Conservation (phyloP, 345 rosid species). For the Boechera divaricarpa region DNA sequence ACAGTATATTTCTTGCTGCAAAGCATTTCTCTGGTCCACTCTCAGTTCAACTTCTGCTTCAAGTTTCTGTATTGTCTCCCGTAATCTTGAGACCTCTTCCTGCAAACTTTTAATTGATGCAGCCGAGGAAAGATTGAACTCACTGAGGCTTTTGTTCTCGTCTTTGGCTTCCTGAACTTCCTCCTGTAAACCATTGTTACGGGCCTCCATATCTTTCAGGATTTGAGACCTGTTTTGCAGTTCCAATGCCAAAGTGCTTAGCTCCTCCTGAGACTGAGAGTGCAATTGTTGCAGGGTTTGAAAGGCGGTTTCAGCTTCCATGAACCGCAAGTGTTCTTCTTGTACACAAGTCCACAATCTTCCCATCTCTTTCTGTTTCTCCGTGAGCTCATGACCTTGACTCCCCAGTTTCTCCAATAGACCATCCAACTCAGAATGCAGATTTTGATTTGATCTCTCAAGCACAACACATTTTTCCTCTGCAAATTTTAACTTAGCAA, state of each 20-base stretch:
- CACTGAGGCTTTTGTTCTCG: constrained; percentile 63
- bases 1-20: constrained; percentile 97
- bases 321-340: constrained; percentile 82
- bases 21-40: constrained; percentile 89
- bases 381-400: constrained; percentile 77
- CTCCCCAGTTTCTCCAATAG: constrained; percentile 60
- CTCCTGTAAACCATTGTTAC: constrained; percentile 59
- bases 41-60: constrained; percentile 93
- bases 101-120: constrained; percentile 67
- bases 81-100: constrained; percentile 67
- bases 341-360: constrained; percentile 84
- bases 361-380: constrained; percentile 89
- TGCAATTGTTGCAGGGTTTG: constrained; percentile 94
- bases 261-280: constrained; percentile 95
- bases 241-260: constrained; percentile 69
- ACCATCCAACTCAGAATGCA: constrained; percentile 74
- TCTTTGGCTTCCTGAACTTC: constrained; percentile 62
- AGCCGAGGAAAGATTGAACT: constrained; percentile 74
- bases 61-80: constrained; percentile 78
- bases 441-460: constrained; percentile 78
- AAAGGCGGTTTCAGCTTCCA: constrained; percentile 99
- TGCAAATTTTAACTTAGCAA: constrained; percentile 68
- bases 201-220: constrained; percentile 70
- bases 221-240: constrained; percentile 64
- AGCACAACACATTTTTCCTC: constrained; percentile 81